Conservation (phyloP, 2,329 filamentous ascomycete species). For the Nemania diffusa region DNA sequence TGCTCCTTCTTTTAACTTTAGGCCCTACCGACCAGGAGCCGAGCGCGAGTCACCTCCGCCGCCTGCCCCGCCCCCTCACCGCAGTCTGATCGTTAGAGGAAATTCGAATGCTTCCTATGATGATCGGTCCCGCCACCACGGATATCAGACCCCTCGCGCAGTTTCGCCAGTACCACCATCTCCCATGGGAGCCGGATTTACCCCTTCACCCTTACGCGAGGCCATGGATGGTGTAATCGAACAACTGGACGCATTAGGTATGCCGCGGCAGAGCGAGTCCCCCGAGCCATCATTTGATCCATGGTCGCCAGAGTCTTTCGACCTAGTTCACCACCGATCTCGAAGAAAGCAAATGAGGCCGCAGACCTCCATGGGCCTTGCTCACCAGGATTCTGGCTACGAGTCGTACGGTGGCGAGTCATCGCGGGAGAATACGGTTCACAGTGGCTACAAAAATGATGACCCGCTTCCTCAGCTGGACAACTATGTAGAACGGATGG, state of each 20-base stretch:
- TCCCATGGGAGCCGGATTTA: constrained; percentile 73
- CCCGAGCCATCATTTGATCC: constrained; percentile 72
- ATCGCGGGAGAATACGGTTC: constrained; percentile 59
- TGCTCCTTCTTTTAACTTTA: constrained; percentile 54
- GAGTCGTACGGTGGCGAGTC: constrained; percentile 68
- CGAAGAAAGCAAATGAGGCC: constrained; percentile 60
- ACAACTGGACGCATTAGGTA: constrained; percentile 86
- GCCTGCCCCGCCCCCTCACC: constrained; percentile 84
- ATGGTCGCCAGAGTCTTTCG: constrained; percentile 93
- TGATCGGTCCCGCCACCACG: constrained; percentile 49
- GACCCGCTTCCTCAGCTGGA: constrained; percentile 76
- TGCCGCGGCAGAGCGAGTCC: constrained; percentile 65
- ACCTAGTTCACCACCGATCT: constrained; percentile 60
- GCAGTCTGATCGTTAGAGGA: constrained; percentile 61
- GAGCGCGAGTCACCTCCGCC: constrained; percentile 73
- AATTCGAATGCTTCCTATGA: constrained; percentile 53
- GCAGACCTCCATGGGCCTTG: constrained; percentile 79
- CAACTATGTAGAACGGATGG: constrained; percentile 93
- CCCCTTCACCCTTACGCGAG: constrained; percentile 89
- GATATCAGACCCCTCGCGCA: constrained; percentile 65
- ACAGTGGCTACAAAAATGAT: constrained; percentile 58
- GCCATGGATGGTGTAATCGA: constrained; percentile 99
- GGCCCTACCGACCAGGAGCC: constrained; percentile 49
- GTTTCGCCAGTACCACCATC: constrained; percentile 76
- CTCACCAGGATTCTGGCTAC: constrained; percentile 68